Evolutionary conservation across 2,329 filamentous ascomycete genomes (phyloP).

Genomic region (Albifimbria verrucaria): DNA sequence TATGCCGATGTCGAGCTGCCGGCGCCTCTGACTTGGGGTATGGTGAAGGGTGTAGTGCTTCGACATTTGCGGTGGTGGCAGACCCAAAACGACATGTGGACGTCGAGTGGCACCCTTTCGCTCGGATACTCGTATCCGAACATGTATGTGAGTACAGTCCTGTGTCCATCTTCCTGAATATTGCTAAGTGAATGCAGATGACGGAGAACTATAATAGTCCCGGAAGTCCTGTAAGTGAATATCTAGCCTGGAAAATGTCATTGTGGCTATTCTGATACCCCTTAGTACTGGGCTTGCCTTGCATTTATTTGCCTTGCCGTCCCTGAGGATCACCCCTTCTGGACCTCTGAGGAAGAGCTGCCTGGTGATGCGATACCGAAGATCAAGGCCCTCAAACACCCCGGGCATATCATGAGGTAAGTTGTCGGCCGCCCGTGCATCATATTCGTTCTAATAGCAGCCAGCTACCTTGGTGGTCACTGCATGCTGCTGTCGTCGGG

Average conservation of each 20-base stretch:
- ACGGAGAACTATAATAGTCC: conserved; percentile 84
- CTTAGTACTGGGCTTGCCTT: conserved; percentile 75
- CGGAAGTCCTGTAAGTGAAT: conserved; percentile 50
- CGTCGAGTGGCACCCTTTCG: conserved; percentile 68
- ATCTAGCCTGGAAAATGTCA: not conserved
- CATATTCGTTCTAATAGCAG: no score
- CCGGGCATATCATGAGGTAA: conserved; percentile 66
- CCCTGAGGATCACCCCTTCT: conserved; percentile 69
- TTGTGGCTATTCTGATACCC: conserved; percentile 13
- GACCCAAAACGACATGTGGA: conserved; percentile 71
- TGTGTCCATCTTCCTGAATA: conserved; percentile 4
- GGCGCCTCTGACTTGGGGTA: conserved; percentile 70
- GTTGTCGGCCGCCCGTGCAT: no score
- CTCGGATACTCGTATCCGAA: conserved; percentile 78
- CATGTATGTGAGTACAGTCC: conserved; percentile 53
- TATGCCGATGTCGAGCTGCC: conserved; percentile 74
- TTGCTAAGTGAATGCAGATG: conserved; percentile 40
- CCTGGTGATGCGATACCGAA: conserved; percentile 53
- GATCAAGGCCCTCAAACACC: conserved; percentile 61
- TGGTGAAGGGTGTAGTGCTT: conserved; percentile 72
- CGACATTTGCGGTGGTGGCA: conserved; percentile 79
- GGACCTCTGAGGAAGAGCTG: conserved; percentile 64
- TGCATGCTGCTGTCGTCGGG: conserved; percentile 73
- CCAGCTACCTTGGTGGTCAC: conserved; percentile 65
- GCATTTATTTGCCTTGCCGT: conserved; percentile 72